A percentile compares a stretch with the other conserved stretches of the same genome.
These are phyloP conservation scores for Aspergillus phoenicis DNA, from an alignment of 2,329 filamentous ascomycete genomes.

Conservation along the genomic window DNA sequence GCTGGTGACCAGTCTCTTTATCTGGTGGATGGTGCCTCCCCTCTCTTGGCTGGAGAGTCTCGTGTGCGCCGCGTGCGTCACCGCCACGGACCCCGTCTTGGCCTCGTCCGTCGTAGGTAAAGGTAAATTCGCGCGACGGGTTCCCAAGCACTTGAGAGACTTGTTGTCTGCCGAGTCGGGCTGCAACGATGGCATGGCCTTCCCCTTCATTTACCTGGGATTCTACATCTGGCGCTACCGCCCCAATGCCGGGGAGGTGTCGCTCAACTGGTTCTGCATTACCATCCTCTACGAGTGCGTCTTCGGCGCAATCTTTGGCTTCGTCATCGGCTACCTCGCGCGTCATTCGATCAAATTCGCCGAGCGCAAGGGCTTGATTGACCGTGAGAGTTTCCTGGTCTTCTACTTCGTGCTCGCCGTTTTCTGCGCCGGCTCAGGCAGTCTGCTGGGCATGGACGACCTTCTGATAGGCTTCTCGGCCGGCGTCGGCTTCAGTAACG, in stretches of 20 bases:
- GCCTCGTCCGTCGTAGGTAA: constrained; percentile 98
- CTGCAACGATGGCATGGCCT: constrained; percentile 99
- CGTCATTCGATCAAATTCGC: constrained; percentile 87
- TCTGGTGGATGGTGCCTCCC: constrained; percentile 83
- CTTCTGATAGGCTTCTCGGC: constrained; percentile 91
- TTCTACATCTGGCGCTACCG: constrained; percentile 86
- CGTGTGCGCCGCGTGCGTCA: constrained; percentile 87
- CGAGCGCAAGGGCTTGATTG: constrained; percentile 82
- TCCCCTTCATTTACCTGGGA: constrained; percentile 92
- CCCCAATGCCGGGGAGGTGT: constrained; percentile 67
- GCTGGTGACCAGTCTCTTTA: constrained; percentile 80
- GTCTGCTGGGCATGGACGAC: constrained; percentile 88
- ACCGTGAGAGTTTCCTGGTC: constrained; percentile 94
- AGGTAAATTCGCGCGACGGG: constrained; percentile 96
- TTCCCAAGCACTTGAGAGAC: constrained; percentile 96
- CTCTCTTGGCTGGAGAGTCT: constrained; percentile 90
- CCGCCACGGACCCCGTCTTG: constrained; percentile 93
- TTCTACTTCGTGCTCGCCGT: constrained; percentile 98
- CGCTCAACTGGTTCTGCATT: constrained; percentile 83
- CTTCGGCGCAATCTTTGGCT: constrained; percentile 87
- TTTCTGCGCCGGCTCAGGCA: constrained; percentile 92
- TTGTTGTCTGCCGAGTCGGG: constrained; percentile 93
- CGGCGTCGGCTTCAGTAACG: constrained; percentile 98
- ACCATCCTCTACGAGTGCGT: constrained; percentile 95
- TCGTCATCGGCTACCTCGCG: constrained; percentile 82